phyloP scores from a whole-genome alignment of 2,329 filamentous ascomycete species.

The Beauveria sp. region DNA sequence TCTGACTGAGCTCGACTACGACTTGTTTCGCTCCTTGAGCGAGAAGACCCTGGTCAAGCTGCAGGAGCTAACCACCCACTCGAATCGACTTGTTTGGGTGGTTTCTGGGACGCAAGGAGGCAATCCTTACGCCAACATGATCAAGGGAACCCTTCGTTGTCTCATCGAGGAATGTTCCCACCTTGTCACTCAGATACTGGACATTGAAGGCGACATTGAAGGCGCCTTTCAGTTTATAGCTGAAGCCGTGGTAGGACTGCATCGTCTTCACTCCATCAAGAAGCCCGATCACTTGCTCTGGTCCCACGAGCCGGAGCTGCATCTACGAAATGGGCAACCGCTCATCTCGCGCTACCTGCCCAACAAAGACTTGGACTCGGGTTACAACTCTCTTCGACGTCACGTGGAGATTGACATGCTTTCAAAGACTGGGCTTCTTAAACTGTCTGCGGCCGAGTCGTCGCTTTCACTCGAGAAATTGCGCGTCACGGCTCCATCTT shows the following conservation, averaged over 20 bases:
- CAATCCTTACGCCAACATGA: conserved; percentile 2
- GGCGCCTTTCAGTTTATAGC: not conserved
- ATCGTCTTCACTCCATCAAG: not conserved
- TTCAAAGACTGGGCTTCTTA: not conserved
- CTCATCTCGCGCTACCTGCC: conserved; percentile 5
- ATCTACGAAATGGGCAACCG: not conserved
- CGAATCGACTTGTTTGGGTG: not conserved
- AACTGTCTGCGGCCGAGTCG: not conserved
- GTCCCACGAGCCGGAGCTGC: not conserved
- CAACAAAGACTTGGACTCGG: not conserved
- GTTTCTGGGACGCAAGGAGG: not conserved
- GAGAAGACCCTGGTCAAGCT: not conserved
- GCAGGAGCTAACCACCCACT: not conserved
- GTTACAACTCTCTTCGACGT: conserved; percentile 8
- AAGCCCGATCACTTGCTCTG: not conserved
- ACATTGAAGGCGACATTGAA: not conserved
- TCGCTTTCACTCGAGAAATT: not conserved
- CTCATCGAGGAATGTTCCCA: not conserved
- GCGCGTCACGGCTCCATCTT: not conserved
- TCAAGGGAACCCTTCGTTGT: conserved; percentile 1
- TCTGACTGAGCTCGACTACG: not conserved
- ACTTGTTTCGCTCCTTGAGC: not conserved
- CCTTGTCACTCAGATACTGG: not conserved
- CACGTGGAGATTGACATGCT: not conserved
- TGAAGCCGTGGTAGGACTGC: not conserved